Conservation (phyloP, 208 protist genomes). For the Trypanosoma platydactyli region DNA sequence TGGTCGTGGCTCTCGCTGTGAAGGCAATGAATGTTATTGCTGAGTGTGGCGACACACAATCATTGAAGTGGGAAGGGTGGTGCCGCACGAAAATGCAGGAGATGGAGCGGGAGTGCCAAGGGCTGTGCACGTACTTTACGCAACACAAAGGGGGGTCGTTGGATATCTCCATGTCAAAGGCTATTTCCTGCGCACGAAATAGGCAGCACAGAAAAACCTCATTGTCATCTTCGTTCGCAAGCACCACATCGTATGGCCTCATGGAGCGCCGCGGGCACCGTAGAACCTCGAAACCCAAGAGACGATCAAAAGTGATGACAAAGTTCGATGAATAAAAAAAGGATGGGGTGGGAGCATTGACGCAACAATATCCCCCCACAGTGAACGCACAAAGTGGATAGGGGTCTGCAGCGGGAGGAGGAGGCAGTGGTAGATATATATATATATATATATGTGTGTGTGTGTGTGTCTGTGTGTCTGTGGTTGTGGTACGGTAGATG, state of each 20-base stretch:
- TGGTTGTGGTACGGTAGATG: no score
- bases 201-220: not conserved
- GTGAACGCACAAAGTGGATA: no score
- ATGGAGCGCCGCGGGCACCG: not conserved
- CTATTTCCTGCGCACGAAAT: slow-evolving; percentile 1
- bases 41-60: slow-evolving; percentile 57
- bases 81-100: slow-evolving; percentile 38
- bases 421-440: no score
- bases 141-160: slow-evolving; percentile 28
- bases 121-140: slow-evolving; percentile 35
- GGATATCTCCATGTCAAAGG: slow-evolving; percentile 15
- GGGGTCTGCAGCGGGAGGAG: no score
- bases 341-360: not conserved
- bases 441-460: no score
- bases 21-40: slow-evolving; percentile 74
- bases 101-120: slow-evolving; percentile 34
- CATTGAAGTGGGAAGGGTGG: slow-evolving; percentile 41
- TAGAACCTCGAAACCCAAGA: not conserved
- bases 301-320: not conserved
- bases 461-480: no score
- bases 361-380: no score
- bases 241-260: not conserved
- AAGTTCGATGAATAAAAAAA: not conserved
- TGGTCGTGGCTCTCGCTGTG: slow-evolving; percentile 78
- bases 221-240: not conserved